A percentile compares a stretch with the other conserved stretches of the same genome.
phyloP scores from a whole-genome alignment of 495 filamentous ascomycete genomes.

The Pyrenopolyporus hunteri region DNA sequence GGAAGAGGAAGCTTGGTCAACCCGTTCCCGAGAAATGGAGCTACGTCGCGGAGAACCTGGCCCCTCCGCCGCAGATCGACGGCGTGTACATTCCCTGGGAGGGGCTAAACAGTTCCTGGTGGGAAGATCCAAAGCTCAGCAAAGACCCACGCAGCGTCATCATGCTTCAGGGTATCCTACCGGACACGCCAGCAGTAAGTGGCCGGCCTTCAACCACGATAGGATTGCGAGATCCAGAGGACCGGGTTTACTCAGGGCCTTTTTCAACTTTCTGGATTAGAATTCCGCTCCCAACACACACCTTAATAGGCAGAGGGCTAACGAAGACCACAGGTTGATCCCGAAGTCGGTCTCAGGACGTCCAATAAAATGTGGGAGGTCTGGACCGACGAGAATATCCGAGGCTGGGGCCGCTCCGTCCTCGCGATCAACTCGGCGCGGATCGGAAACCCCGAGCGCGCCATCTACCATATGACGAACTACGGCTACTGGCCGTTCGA shows the following conservation, averaged over 20 bases:
- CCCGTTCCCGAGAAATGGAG: constrained; percentile 44
- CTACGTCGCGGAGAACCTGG: constrained; percentile 42
- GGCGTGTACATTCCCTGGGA: constrained; percentile 48
- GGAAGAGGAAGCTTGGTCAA: constrained; percentile 43
- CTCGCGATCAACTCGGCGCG: constrained; percentile 47
- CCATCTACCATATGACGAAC: constrained; percentile 44
- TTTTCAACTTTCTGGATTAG: too few relatives aligned
- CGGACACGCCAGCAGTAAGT: constrained; percentile 38
- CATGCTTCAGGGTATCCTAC: constrained; percentile 45
- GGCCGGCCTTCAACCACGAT: background rate
- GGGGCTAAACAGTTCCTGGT: constrained; percentile 45
- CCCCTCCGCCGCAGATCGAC: constrained; percentile 45
- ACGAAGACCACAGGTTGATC: constrained; percentile 28
- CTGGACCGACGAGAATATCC: constrained; percentile 49
- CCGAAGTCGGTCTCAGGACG: constrained; percentile 41
- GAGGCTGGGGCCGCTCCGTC: constrained; percentile 50
- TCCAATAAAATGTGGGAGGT: constrained; percentile 42
- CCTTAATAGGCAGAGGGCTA: too few relatives aligned
- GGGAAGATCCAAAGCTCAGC: constrained; percentile 38
- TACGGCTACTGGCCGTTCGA: constrained; percentile 47
- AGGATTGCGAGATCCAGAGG: too few relatives aligned
- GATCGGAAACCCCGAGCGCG: constrained; percentile 43
- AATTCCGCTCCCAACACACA: too few relatives aligned
- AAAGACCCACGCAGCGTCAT: constrained; percentile 48
- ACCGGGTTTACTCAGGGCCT: too few relatives aligned